Conservation (phyloP, 352 stramenopile species). For the Phytophthora sansomeana region DNA sequence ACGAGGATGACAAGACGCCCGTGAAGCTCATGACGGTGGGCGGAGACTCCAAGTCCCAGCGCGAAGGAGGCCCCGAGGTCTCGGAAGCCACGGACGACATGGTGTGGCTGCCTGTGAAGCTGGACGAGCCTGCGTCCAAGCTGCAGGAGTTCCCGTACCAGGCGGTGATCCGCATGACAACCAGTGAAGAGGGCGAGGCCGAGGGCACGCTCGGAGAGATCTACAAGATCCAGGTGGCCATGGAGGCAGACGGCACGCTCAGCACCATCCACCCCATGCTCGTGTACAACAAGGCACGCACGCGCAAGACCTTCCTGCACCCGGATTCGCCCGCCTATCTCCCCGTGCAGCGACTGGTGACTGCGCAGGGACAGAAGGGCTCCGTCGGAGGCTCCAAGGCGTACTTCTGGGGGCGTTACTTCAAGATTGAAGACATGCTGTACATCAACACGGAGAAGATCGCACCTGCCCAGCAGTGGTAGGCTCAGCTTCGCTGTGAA, state of each 20-base stretch:
- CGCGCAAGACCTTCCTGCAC: slow-evolving; percentile 90
- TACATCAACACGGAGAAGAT: slow-evolving; percentile 90
- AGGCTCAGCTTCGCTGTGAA: slow-evolving; percentile 17
- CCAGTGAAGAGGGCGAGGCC: slow-evolving; percentile 69
- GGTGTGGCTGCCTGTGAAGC: slow-evolving; percentile 84
- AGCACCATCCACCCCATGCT: slow-evolving; percentile 86
- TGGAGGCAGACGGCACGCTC: slow-evolving; percentile 64
- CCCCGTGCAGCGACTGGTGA: slow-evolving; percentile 69
- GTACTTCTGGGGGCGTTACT: slow-evolving; percentile 90
- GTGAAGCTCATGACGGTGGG: slow-evolving; percentile 89
- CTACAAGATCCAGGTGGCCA: slow-evolving; percentile 91
- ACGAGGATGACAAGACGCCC: slow-evolving; percentile 46
- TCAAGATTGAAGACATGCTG: slow-evolving; percentile 84
- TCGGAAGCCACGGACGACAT: slow-evolving; percentile 42
- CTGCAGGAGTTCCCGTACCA: slow-evolving; percentile 83
- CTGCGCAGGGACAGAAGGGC: slow-evolving; percentile 60
- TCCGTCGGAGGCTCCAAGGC: slow-evolving; percentile 82
- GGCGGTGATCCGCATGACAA: slow-evolving; percentile 89
- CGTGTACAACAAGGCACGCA: slow-evolving; percentile 90
- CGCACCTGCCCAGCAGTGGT: slow-evolving; percentile 84
- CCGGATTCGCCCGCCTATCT: slow-evolving; percentile 81
- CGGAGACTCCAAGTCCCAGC: slow-evolving; percentile 75
- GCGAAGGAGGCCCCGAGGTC: slow-evolving; percentile 16
- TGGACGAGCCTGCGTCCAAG: slow-evolving; percentile 85
- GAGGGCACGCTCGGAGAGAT: slow-evolving; percentile 85